Evolutionary conservation across 768 basidiomycete genomes (phyloP), one percentile per base, ranked within the genome.

Genomic region (Ephemerocybe angulata): DNA sequence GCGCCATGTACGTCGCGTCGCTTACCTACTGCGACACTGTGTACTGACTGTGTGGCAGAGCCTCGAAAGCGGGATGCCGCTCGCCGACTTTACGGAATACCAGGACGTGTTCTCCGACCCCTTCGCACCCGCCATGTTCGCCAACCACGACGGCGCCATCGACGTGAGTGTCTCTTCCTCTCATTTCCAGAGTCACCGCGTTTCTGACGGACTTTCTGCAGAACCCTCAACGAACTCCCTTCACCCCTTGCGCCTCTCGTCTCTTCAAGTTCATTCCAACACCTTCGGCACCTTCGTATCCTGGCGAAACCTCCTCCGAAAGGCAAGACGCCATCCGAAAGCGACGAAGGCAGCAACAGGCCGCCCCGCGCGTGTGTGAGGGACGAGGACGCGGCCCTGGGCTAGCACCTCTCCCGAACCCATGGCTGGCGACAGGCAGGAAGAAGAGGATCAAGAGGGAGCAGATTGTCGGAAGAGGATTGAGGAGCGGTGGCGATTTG

Each of bases 351-450:
- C 25, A 58, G 65, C 44, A 60, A 70, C 2, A n/a, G 41, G 13
- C 11, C 41, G 1, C n/a, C 47, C 10, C 78, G 79, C 11, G 74
- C 83, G 2, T 93, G 53, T 88, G 95, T 57, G 62, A 87, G 46
- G 87, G 96, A 8, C 69, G 80, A 54, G 93, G 93, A 1, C 89
- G 96, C 52, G 90, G 89, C 30, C 94, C 94, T 3, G 82, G 90
- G 27, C 66, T 86, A n/a, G n/a, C n/a, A n/a, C n/a, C n/a, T 13
- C 74, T 84, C 58, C 61, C 96, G 17, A 93, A 97, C 70, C 81
- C n/a, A 66, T 72, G 48, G 61, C 60, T 46, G 48, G 59, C 43
- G 35, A 63, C 24, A 64, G 53, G 29, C 67, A 69, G 25, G 67
- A 66, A 43, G 68, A 70, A 25, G 69, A 64, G 4, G 67, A 70